phyloP scores from a whole-genome alignment of 495 filamentous ascomycete species.

The Neurospora terricola region DNA sequence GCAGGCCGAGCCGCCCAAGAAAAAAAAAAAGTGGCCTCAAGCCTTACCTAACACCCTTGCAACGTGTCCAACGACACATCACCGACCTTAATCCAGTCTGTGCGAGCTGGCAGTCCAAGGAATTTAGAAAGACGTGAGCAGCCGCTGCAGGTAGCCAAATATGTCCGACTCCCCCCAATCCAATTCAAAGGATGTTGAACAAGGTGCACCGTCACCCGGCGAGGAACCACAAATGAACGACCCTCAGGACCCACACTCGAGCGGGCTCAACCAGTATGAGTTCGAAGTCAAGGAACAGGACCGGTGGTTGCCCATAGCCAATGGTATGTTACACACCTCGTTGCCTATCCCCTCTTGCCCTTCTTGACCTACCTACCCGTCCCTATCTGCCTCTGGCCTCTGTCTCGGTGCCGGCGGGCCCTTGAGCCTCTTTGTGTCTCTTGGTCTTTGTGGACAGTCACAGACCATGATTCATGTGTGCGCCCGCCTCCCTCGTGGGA shows the following conservation, averaged over 20 bases:
- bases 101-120: conserved; percentile 45
- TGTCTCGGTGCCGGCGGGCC: conserved; percentile 10
- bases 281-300: conserved; percentile 99
- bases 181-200: conserved; percentile 90
- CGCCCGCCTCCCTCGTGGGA: conserved; percentile 12
- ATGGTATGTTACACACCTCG: conserved; percentile 69
- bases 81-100: conserved; percentile 34
- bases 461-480: conserved; percentile 30
- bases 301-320: conserved; percentile 99
- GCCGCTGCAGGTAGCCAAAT: conserved; percentile 61
- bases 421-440: background rate
- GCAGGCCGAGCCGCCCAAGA: conserved; percentile 37
- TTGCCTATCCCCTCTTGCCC: conserved; percentile 9
- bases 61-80: conserved; percentile 49
- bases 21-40: conserved; percentile 27
- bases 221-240: conserved; percentile 59
- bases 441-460: background rate
- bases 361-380: conserved; percentile 1
- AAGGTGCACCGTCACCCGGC: conserved; percentile 86
- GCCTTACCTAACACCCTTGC: conserved; percentile 36
- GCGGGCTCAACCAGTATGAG: conserved; percentile 57
- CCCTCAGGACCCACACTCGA: conserved; percentile 48
- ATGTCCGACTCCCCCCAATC: conserved; percentile 95
- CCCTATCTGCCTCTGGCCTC: conserved; percentile 23
- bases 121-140: conserved; percentile 47